Conservation (phyloP, 176 grass and related monocot species). For the Otatea glauca region DNA sequence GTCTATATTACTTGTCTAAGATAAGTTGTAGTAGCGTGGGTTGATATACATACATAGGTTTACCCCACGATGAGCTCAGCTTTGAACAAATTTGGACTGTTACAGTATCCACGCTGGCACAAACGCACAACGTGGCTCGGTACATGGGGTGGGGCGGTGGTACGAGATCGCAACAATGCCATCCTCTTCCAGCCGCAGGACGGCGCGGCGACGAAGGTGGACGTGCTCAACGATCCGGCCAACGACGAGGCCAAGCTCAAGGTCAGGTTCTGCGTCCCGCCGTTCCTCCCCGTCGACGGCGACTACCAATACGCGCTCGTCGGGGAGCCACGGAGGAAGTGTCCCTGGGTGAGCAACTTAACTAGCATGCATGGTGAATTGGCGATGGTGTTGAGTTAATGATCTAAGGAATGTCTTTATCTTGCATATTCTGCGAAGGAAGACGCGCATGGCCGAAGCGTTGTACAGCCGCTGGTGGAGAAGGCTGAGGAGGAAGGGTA, state of each 20-base stretch:
- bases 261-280: conserved; percentile 58
- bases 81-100: no score
- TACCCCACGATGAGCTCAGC: no score
- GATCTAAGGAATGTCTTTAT: not conserved
- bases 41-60: no score
- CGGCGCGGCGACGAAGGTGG: conserved; percentile 21
- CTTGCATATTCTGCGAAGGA: not conserved
- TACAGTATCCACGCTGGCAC: no score
- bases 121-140: not conserved
- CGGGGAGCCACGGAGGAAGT: not conserved
- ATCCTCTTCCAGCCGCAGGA: not conserved
- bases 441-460: not conserved
- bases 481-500: not conserved
- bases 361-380: not conserved
- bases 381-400: not conserved
- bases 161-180: not conserved
- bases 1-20: no score
- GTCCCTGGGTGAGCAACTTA: not conserved
- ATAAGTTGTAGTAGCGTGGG: no score
- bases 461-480: not conserved
- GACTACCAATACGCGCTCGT: conserved; percentile 48
- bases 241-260: conserved; percentile 60
- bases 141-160: not conserved
- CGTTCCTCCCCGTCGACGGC: conserved; percentile 50
- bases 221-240: not conserved